Base-by-base conservation (phyloP, 73 alveolate species). In the Paramecium sexaurelia region DNA sequence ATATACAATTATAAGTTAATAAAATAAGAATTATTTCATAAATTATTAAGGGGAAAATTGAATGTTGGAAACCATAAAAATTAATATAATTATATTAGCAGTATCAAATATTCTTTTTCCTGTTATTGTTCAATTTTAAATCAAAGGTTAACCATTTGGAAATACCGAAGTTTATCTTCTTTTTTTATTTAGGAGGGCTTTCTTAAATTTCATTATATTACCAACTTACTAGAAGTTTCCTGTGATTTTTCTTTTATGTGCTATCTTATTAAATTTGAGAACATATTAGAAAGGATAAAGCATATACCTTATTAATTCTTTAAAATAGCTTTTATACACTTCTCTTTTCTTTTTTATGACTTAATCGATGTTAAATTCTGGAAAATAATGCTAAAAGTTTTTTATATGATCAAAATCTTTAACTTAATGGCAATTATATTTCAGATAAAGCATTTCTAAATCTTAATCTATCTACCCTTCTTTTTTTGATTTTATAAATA, bases 281-380 rank as follows among this genome's bases (percentile, higher is more conserved):
- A 78, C 55, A 78, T 41, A 78, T 7, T 20, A 17, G 55, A 78
- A 78, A 24, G 90, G 90, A 45, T 41, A 78, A 78, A 78, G 36
- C 90, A 78, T 78, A 15, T 78, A 78, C 7, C 55, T 78, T 37
- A 78, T 45, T 24, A 41, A 22, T 26, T 45, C 55, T 43, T 27
- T 22, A 78, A 78, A 71, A 22, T 71, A 32, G 11, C 55, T 71
- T 71, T 71, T 71, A 71, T 71, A 35, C 6, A 78, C 55, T 39
- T 29, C 90, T 43, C 55, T 78, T 17, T 78, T 39, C 32, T 41
- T 78, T 24, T 20, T 78, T 5, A 78, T 0, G 7, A 78, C 73
- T 43, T 37, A 13, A 13, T 39, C 27, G 5, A 43, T 26, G 20
- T 78, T 78, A 33, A 40, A 78, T 78, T 78, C 43, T 24, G 90